A percentile compares a stretch with the other conserved stretches of the same genome.
Conservation (phyloP, 129 eudicot species). For the Apium graveolens region DNA sequence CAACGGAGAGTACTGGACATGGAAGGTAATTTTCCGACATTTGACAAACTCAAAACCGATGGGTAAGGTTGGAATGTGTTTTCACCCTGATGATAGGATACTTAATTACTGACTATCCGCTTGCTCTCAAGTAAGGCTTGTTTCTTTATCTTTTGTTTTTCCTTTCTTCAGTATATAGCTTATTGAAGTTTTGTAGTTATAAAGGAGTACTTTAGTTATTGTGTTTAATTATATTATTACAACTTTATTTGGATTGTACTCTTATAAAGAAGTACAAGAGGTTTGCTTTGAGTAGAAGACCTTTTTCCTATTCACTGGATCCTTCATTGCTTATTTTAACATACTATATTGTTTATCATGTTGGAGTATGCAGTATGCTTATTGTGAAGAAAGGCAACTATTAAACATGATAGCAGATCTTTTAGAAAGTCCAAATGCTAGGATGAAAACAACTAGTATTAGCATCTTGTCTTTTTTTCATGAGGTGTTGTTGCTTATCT, state of each 20-base stretch:
- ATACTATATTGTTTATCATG: neutral
- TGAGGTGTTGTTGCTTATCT: neutral
- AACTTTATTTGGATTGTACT: neutral
- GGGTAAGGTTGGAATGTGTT: conserved; percentile 76
- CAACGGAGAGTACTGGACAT: conserved; percentile 53
- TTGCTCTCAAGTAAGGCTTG: conserved; percentile 50
- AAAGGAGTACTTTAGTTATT: neutral
- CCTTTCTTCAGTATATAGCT: neutral
- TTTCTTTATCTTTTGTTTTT: neutral
- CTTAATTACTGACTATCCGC: conserved; percentile 62
- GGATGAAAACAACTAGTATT: conserved; percentile 31
- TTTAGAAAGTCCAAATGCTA: conserved; percentile 47
- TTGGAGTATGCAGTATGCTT: conserved; percentile 44
- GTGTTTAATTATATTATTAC: neutral
- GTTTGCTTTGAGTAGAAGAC: too few relatives aligned
- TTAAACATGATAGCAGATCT: conserved; percentile 49
- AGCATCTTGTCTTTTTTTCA: neutral
- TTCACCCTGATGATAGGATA: conserved; percentile 74
- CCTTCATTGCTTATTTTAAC: too few relatives aligned
- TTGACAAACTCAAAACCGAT: conserved; percentile 56
- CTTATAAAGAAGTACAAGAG: too few relatives aligned
- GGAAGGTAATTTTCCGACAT: conserved; percentile 72
- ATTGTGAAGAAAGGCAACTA: conserved; percentile 41
- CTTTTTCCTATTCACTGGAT: too few relatives aligned
- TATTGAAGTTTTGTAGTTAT: neutral